Percentiles rank a stretch among this genome's conserved stretches.
phyloP scores from a whole-genome alignment of 2,329 filamentous ascomycete genomes.

The Macroventuria anomochaeta region DNA sequence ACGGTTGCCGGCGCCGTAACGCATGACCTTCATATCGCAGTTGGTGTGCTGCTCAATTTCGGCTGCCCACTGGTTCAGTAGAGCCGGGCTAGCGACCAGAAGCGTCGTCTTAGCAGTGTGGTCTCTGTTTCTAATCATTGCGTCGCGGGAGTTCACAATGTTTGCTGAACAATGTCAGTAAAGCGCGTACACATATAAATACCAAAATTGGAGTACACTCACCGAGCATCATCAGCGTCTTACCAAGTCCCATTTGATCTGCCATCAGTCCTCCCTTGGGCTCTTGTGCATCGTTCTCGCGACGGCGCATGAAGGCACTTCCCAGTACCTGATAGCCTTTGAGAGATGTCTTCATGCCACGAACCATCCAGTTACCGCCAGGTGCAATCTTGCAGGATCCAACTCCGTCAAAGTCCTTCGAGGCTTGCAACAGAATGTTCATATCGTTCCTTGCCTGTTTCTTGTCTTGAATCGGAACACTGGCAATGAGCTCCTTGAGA shows the following conservation, averaged over 20 bases:
- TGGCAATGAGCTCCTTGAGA: conserved; percentile 50
- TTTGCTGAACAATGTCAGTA: conserved; percentile 43
- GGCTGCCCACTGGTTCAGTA: conserved; percentile 51
- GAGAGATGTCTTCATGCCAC: conserved; percentile 57
- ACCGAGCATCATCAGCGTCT: conserved; percentile 50
- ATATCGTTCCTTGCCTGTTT: conserved; percentile 47
- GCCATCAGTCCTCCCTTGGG: conserved; percentile 54
- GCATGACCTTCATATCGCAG: conserved; percentile 29
- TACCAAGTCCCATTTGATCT: conserved; percentile 53
- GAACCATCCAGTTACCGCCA: conserved; percentile 53
- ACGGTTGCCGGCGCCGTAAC: conserved; percentile 33
- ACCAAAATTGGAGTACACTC: conserved; percentile 11
- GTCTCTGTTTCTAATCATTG: conserved; percentile 13
- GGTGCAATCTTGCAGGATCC: conserved; percentile 39
- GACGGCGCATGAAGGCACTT: conserved; percentile 60
- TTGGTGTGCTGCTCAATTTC: conserved; percentile 44
- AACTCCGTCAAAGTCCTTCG: conserved; percentile 51
- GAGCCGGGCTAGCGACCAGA: conserved; percentile 50
- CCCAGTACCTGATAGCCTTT: conserved; percentile 61
- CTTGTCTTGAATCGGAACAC: conserved; percentile 46
- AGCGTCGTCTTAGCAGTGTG: conserved; percentile 46
- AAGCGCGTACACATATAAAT: too few relatives aligned
- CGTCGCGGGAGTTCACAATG: conserved; percentile 50
- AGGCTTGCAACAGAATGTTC: conserved; percentile 47
- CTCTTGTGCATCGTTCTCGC: conserved; percentile 51